Evolutionary conservation across 208 protist species (phyloP), one percentile per base, ranked within the genome.

Genomic region (Kentomonas sorsogonicus): DNA sequence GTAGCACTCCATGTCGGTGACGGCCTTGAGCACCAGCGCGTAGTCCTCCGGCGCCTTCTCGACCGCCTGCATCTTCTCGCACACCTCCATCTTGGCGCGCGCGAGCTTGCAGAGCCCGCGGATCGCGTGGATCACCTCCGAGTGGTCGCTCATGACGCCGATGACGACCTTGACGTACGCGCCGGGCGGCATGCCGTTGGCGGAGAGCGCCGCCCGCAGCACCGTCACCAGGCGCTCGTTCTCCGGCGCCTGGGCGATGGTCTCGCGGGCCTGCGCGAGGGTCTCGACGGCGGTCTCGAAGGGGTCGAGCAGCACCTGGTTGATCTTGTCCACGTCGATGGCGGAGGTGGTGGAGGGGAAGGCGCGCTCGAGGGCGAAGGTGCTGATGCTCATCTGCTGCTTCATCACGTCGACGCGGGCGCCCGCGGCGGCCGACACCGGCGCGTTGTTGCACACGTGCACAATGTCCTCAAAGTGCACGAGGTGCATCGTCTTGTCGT

Each of bases 81-180:
- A 87, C 45, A 74, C 54, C 22, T 70, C 66, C 46, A 95, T 51
- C 57, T 88, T 86, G 25, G 69, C 45, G 36, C 72, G 63, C 2
- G 66, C 58, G 3, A 77, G n/a, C 2, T 39, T 54, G 45, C 65
- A 77, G 23, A 95, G 57, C 25, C 39, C 39, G 29, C 60, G 72
- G 2, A 92, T 69, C 1, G 73, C 61, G 53, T 72, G 56, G 31
- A 88, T 79, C 10, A 95, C 74, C 25, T 77, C 68, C 11, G 63
- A 48, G 57, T 79, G 68, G 31, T 72, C 56, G 11, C 60, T 59
- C 80, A 93, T 91, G 34, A 66, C 55, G 11, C 65, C 50, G 23
- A 95, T 87, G 4, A 84, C 85, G 46, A 84, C 80, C 70, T 93
- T 95, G 65, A 90, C 76, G 64, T 92, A 95, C 27, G 54, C 66